Base-by-base conservation (phyloP, 257 asterid genomes). In the Solanum sejunctum region DNA sequence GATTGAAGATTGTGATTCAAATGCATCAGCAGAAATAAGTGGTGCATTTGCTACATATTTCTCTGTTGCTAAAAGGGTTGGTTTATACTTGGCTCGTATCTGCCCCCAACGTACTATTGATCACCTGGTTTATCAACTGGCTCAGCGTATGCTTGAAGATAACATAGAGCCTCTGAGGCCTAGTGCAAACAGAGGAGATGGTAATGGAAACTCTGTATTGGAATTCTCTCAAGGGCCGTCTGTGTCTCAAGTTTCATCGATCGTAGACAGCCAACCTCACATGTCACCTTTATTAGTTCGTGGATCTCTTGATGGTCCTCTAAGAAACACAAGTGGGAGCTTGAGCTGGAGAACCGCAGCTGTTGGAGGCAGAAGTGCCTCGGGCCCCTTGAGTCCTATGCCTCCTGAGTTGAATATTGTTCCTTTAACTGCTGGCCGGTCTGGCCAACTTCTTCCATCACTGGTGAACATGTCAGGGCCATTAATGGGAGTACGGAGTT, bases 401-500 rank as follows among this genome's bases (percentile, higher is more conserved):
- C 91, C 99, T 61, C 94, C 99, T 21, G 99, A 97, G 87, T 87
- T 95, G 84, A 95, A 94, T 88, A 88, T 93, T 75, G 97, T 92
- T 86, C 99, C 99, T 63, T 97, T 93, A 77, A 81, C 95, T 73
- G 94, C 96, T 83, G 98, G 93, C 49, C 95, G 99, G 83, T 95
- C 99, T 28, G 98, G 99, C 67, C 98, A 97, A 91, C 98, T 97
- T 84, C 93, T 95, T 79, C 99, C 99, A 26, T 86, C 98, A 70
- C 87, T 97, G 75, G 99, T 95, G 84, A 97, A 94, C 92, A 95
- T 97, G 98, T 97, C 99, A 26, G 98, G 99, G 82, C 99, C 99
- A 78, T 89, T 97, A 84, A 94, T 95, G 94, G 98, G 98, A 57
- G 98, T 97, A 55, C 91, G 98, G 32, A 97, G 99, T 87, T 94